A percentile compares a stretch with the other conserved stretches of the same genome.
Conservation (phyloP, 495 filamentous ascomycete species). For the Neurospora terricola region DNA sequence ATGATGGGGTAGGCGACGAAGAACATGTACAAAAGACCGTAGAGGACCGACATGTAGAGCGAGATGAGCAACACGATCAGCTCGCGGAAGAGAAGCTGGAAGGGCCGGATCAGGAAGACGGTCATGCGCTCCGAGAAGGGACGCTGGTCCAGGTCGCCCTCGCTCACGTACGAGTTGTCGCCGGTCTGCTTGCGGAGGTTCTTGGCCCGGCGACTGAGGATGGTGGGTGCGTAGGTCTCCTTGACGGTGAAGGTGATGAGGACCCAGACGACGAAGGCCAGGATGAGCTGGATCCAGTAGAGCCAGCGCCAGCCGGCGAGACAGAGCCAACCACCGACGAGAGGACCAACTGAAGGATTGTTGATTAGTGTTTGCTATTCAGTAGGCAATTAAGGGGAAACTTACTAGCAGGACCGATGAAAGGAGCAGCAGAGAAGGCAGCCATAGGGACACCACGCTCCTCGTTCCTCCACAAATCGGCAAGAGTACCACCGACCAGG, state of each 20-base stretch:
- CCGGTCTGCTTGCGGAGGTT: slow-evolving; percentile 61
- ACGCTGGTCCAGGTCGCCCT: slow-evolving; percentile 60
- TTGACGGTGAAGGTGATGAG: slow-evolving; percentile 72
- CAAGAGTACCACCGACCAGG: slow-evolving; percentile 66
- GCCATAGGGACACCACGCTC: slow-evolving; percentile 80
- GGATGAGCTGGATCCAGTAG: slow-evolving; percentile 74
- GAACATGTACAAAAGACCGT: slow-evolving; percentile 76
- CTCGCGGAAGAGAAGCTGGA: slow-evolving; percentile 71
- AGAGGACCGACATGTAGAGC: slow-evolving; percentile 70
- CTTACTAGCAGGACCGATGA: slow-evolving; percentile 61
- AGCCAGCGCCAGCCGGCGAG: slow-evolving; percentile 71
- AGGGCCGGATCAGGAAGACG: slow-evolving; percentile 63
- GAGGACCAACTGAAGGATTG: slow-evolving; percentile 41
- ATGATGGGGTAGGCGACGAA: slow-evolving; percentile 73
- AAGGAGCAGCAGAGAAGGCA: slow-evolving; percentile 72
- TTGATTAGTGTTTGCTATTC: slow-evolving; percentile 6
- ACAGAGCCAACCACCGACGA: slow-evolving; percentile 65
- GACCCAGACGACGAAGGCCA: slow-evolving; percentile 54
- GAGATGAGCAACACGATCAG: slow-evolving; percentile 70
- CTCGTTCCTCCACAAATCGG: slow-evolving; percentile 75
- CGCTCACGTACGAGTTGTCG: slow-evolving; percentile 54
- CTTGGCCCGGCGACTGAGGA: slow-evolving; percentile 53
- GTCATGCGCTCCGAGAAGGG: slow-evolving; percentile 51
- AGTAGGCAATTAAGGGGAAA: neutral
- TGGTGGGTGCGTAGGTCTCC: slow-evolving; percentile 67